Conservation (phyloP, 345 rosid genomes). For the Eutrema yunnanense region DNA sequence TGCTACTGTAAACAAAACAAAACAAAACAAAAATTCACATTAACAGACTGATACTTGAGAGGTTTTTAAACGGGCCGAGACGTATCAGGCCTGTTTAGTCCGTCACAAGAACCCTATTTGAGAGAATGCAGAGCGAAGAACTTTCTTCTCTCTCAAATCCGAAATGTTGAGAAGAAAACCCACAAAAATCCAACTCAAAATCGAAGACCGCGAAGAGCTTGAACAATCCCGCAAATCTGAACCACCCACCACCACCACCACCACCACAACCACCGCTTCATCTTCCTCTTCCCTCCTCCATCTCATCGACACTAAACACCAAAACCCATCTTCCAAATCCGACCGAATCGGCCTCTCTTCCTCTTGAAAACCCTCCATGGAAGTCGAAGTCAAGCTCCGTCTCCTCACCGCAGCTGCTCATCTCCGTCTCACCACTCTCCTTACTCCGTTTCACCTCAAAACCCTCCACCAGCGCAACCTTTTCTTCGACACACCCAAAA, state of each 20-base stretch:
- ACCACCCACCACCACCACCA: conserved; percentile 24
- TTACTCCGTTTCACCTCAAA: conserved; percentile 31
- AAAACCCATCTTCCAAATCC: conserved; percentile 50
- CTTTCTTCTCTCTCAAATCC: neutral
- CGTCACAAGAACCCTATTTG: too few relatives aligned
- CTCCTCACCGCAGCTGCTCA: conserved; percentile 44
- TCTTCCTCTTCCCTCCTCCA: conserved; percentile 47
- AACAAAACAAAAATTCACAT: too few relatives aligned
- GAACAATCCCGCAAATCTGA: conserved; percentile 59
- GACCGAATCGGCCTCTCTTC: conserved; percentile 63
- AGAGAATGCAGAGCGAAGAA: too few relatives aligned
- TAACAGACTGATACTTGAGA: too few relatives aligned
- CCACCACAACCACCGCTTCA: neutral
- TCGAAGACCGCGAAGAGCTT: conserved; percentile 85
- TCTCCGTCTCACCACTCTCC: conserved; percentile 43
- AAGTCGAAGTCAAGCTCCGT: conserved; percentile 77
- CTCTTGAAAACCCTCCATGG: conserved; percentile 38
- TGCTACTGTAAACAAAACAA: too few relatives aligned
- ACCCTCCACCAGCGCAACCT: conserved; percentile 64
- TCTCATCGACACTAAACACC: conserved; percentile 48
- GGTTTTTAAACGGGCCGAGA: too few relatives aligned
- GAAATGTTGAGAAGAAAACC: conserved; percentile 86
- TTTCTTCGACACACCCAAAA: conserved; percentile 60
- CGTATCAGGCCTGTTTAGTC: too few relatives aligned
- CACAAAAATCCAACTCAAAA: conserved; percentile 66